Conservation (phyloP, 495 filamentous ascomycete genomes). For the Talaromyces ruber region DNA sequence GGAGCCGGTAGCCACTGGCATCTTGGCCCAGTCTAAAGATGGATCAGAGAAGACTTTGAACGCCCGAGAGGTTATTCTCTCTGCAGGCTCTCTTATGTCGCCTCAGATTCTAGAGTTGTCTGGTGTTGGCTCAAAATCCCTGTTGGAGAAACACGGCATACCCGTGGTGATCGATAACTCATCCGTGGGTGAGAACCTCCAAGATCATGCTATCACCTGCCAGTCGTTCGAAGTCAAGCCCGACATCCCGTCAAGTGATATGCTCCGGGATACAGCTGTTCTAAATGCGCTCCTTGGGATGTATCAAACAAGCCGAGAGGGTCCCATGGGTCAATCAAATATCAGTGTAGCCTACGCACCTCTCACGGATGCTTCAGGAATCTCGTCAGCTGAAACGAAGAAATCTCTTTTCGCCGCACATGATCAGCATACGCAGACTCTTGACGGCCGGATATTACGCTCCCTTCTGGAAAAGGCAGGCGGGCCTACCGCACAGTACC, state of each 20-base stretch:
- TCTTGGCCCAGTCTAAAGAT: slow-evolving; percentile 26
- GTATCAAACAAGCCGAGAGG: slow-evolving; percentile 21
- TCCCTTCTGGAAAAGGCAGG: neutral
- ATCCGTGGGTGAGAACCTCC: slow-evolving; percentile 41
- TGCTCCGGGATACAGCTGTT: slow-evolving; percentile 29
- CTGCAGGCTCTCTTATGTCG: slow-evolving; percentile 47
- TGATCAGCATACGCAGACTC: neutral
- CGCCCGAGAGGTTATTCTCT: slow-evolving; percentile 51
- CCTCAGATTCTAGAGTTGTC: slow-evolving; percentile 55
- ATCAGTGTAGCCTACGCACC: neutral
- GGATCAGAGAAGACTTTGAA: slow-evolving; percentile 24
- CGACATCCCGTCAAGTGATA: slow-evolving; percentile 30
- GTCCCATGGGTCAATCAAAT: slow-evolving; percentile 20
- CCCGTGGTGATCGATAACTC: slow-evolving; percentile 28
- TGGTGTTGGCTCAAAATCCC: slow-evolving; percentile 39
- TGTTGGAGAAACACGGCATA: slow-evolving; percentile 27
- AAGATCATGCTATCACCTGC: slow-evolving; percentile 27
- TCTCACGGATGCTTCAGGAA: neutral
- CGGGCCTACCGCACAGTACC: neutral
- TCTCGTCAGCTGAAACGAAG: neutral
- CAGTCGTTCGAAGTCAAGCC: slow-evolving; percentile 33
- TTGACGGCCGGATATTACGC: neutral
- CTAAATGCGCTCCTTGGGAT: slow-evolving; percentile 24
- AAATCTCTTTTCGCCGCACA: neutral
- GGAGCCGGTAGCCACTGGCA: slow-evolving; percentile 20